Evolutionary conservation across 2,329 filamentous ascomycete genomes (phyloP).

Genomic region (Arthrinium puccinioides): DNA sequence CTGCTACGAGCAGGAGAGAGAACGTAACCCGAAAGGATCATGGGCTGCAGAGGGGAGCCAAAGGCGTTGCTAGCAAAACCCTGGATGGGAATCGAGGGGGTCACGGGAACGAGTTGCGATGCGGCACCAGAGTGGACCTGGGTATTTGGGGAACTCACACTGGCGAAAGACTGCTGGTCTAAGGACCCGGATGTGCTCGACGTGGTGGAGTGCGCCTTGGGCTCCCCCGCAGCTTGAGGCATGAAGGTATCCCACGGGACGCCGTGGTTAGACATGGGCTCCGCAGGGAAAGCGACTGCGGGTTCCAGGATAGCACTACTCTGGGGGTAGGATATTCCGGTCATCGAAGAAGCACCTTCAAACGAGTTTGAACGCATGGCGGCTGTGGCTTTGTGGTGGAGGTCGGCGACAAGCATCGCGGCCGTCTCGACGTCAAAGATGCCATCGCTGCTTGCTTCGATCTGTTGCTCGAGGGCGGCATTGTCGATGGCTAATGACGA

Average conservation of each 20-base stretch:
- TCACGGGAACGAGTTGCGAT: constrained; percentile 29
- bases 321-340: constrained; percentile 53
- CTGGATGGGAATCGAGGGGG: constrained; percentile 43
- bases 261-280: constrained; percentile 68
- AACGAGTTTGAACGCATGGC: constrained; percentile 56
- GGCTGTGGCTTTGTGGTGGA: constrained; percentile 86
- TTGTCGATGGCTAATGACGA: constrained; percentile 75
- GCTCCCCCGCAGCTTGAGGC: constrained; percentile 59
- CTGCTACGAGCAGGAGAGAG: constrained; percentile 54
- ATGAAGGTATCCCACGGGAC: constrained; percentile 91
- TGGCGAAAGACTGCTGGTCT: constrained; percentile 59
- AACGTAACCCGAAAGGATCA: constrained; percentile 64
- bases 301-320: constrained; percentile 70
- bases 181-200: constrained; percentile 60
- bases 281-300: constrained; percentile 67
- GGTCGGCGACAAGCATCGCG: constrained; percentile 96
- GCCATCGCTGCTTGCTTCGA: constrained; percentile 82
- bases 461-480: constrained; percentile 81
- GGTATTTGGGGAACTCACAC: constrained; percentile 37
- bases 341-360: constrained; percentile 52
- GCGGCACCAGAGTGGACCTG: constrained; percentile 56
- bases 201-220: constrained; percentile 68
- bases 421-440: constrained; percentile 95
- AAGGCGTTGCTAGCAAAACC: constrained; percentile 54
- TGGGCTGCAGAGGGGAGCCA: constrained; percentile 60